Conservation (phyloP, 2,329 filamentous ascomycete species). For the Nigrospora oryzae region DNA sequence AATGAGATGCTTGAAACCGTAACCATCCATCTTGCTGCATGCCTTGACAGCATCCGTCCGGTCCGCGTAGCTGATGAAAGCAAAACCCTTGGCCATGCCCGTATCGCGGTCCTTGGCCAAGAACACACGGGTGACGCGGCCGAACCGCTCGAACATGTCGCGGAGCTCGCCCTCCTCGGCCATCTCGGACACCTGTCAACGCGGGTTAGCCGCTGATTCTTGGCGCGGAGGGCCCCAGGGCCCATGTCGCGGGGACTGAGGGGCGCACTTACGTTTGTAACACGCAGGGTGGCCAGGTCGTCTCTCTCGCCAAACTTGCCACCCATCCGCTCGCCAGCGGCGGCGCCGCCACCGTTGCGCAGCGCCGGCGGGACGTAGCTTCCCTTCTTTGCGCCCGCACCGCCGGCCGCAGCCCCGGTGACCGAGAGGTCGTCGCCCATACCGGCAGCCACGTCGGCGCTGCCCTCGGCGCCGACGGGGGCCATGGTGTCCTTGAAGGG, state of each 20-base stretch:
- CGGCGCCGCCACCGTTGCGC: slow-evolving; percentile 51
- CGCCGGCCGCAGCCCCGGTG: slow-evolving; percentile 39
- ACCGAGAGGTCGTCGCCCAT: slow-evolving; percentile 38
- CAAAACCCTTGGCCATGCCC: slow-evolving; percentile 93
- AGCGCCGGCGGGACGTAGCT: slow-evolving; percentile 94
- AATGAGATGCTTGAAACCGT: slow-evolving; percentile 81
- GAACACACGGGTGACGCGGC: slow-evolving; percentile 94
- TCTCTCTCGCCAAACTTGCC: slow-evolving; percentile 91
- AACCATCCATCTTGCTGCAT: slow-evolving; percentile 97
- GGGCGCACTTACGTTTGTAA: slow-evolving; percentile 75
- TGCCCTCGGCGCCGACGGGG: slow-evolving; percentile 57
- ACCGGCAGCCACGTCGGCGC: slow-evolving; percentile 46
- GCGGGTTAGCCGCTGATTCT: neutral
- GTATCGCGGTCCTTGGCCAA: slow-evolving; percentile 97
- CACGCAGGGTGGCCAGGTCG: slow-evolving; percentile 89
- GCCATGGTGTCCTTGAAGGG: slow-evolving; percentile 99
- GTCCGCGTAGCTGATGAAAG: slow-evolving; percentile 96
- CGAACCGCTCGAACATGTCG: slow-evolving; percentile 96
- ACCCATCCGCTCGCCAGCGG: slow-evolving; percentile 70
- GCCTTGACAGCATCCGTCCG: slow-evolving; percentile 83
- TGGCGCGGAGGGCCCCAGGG: no score
- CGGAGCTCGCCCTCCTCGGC: slow-evolving; percentile 92
- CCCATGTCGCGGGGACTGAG: no score
- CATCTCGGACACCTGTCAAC: slow-evolving; percentile 77
- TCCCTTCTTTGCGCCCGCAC: slow-evolving; percentile 56